Conservation (phyloP, 352 stramenopile genomes). For the Phytophthora capsici region DNA sequence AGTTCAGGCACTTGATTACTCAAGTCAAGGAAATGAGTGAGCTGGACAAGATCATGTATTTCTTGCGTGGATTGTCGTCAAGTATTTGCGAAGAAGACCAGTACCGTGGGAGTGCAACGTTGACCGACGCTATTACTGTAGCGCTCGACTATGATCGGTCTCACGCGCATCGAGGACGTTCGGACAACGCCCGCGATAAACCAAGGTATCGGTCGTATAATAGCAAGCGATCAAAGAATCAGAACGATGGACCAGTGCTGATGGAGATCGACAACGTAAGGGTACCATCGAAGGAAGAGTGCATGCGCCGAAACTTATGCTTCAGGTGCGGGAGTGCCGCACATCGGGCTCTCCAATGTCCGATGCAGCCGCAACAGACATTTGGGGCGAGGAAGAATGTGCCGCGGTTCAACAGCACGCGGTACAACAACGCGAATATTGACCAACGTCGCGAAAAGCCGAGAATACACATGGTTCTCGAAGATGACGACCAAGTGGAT, state of each 20-base stretch:
- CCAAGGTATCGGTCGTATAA: slow-evolving; percentile 17
- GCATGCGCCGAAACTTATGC: slow-evolving; percentile 20
- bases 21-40: slow-evolving; percentile 25
- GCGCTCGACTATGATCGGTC: neutral
- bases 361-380: slow-evolving; percentile 1
- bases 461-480: too few relatives aligned
- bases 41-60: slow-evolving; percentile 16
- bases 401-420: too few relatives aligned
- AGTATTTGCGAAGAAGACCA: slow-evolving; percentile 10
- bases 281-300: slow-evolving; percentile 14
- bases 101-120: slow-evolving; percentile 11
- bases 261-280: slow-evolving; percentile 24
- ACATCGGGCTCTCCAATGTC: slow-evolving; percentile 9
- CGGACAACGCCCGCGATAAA: slow-evolving; percentile 3
- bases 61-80: slow-evolving; percentile 8
- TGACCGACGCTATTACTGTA: slow-evolving; percentile 4
- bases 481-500: too few relatives aligned
- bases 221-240: slow-evolving; percentile 8
- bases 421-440: too few relatives aligned
- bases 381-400: neutral
- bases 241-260: slow-evolving; percentile 7
- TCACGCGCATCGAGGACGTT: neutral
- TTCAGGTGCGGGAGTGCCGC: slow-evolving; percentile 15
- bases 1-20: slow-evolving; percentile 5
- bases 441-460: too few relatives aligned